A percentile compares a stretch with the other conserved stretches of the same genome.
Evolutionary conservation across 148 eudicot genomes (phyloP).

Genomic region (Rhododendron griersonianum): DNA sequence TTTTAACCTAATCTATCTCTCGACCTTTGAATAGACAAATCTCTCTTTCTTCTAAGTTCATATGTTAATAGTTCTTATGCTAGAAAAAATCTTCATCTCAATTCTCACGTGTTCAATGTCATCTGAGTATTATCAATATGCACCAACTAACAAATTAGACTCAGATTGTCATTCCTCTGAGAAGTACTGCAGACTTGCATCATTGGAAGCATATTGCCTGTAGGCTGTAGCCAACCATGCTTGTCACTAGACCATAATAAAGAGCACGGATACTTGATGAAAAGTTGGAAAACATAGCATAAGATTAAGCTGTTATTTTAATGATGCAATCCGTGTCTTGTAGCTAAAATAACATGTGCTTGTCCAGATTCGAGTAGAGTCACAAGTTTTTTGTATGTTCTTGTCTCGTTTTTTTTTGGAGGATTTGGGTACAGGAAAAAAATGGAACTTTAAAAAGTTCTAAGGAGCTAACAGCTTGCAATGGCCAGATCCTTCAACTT

Average conservation of each 20-base stretch:
- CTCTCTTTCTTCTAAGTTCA: not conserved
- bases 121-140: not conserved
- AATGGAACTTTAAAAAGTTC: not conserved
- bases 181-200: not conserved
- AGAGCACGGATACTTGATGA: not conserved
- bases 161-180: not conserved
- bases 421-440: not conserved
- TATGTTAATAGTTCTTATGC: not conserved
- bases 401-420: not conserved
- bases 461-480: not conserved
- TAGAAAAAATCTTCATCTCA: not conserved
- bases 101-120: not conserved
- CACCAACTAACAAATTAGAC: not conserved
- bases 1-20: not conserved
- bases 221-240: not conserved
- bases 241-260: not conserved
- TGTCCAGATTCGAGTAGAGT: not conserved
- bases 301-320: not conserved
- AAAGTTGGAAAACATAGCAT: not conserved
- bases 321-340: not conserved
- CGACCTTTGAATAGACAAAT: not conserved
- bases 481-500: not conserved
- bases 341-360: not conserved
- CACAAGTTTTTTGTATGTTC: not conserved
- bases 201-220: not conserved